Base-by-base conservation (phyloP, 306 rosid species). In the Lupinus albus region DNA sequence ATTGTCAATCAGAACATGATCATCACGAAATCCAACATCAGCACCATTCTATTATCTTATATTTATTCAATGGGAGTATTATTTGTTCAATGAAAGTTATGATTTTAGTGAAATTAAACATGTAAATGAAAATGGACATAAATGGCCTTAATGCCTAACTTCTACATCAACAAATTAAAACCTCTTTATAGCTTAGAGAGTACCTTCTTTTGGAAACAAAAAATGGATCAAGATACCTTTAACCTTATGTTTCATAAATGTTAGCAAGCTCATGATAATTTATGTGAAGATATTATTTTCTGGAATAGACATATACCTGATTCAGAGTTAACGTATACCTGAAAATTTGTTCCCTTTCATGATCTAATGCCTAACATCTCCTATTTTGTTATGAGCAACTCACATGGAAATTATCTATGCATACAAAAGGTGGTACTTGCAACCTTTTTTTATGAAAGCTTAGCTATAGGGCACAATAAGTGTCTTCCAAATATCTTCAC, bases 241-340 rank as follows among this genome's bases (percentile, higher is more conserved):
- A 20, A 42, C 28, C 38, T 42, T 7, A 59, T 35, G 54, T 32
- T 45, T 65, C 50, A 72, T 8, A 71, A 62, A 41, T 68, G 69
- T 41, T 41, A 33, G 35, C 21, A 20, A 21, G 7, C 55, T 75
- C 3, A 5, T 38, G 68, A 64, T 55, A 44, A 71, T 15, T 71
- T 52, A 7, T 70, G 12, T n/a, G 46, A 46, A 46, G n/a, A 62
- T 46, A 8, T 8, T 38, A n/a, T 25, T 25, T 25, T 57, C 69
- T 0, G 63, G 75, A 85, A 89, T 78, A 79, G 92, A 92, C 92
- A 84, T 84, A 15, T 79, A 74, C 88, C 96, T 14, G 74, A 79
- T 67, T 82, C 53, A 68, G 61, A 38, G 63, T 68, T 72, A 83
- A 84, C 82, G 78, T 84, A 78, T 84, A 85, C 89, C 95, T 38